phyloP scores from a whole-genome alignment of 208 protist genomes.

The Trypanosoma lewisi region DNA sequence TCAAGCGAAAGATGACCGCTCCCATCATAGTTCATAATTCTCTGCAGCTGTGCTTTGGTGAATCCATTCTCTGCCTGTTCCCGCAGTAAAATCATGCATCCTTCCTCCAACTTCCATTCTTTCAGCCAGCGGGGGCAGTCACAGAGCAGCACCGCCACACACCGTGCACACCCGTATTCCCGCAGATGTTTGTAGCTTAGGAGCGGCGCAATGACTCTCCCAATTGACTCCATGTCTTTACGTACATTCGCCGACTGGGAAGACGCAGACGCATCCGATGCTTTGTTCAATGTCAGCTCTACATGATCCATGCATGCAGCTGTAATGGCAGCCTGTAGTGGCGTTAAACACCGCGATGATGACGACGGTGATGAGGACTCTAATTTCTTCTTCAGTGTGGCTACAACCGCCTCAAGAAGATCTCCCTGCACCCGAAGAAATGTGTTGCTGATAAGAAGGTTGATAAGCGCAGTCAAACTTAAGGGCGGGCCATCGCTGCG shows the following conservation, averaged over 20 bases:
- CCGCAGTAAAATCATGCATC: conserved; percentile 23
- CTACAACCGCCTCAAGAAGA: conserved; percentile 14
- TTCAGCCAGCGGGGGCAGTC: conserved; percentile 29
- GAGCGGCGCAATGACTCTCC: conserved; percentile 11
- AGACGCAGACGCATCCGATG: neutral
- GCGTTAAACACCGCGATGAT: neutral
- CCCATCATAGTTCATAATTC: conserved; percentile 11
- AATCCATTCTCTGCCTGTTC: conserved; percentile 39
- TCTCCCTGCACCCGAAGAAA: conserved; percentile 13
- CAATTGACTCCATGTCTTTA: conserved; percentile 16
- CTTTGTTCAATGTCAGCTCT: neutral
- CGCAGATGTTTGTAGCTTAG: conserved; percentile 12
- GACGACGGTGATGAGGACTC: conserved; percentile 11
- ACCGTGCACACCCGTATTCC: conserved; percentile 27
- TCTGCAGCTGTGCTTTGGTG: conserved; percentile 33
- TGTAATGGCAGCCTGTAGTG: conserved; percentile 15
- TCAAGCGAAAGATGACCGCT: conserved; percentile 10
- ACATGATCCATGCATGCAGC: conserved; percentile 12
- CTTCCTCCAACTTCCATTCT: conserved; percentile 23
- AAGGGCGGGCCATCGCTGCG: conserved; percentile 18
- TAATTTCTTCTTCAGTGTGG: conserved; percentile 15
- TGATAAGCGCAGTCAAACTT: conserved; percentile 14
- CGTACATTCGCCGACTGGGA: neutral
- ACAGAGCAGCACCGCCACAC: conserved; percentile 31
- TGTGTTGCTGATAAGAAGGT: conserved; percentile 25